phyloP scores from a whole-genome alignment of 2,329 filamentous ascomycete genomes.

The Beauveria rudraprayagi region DNA sequence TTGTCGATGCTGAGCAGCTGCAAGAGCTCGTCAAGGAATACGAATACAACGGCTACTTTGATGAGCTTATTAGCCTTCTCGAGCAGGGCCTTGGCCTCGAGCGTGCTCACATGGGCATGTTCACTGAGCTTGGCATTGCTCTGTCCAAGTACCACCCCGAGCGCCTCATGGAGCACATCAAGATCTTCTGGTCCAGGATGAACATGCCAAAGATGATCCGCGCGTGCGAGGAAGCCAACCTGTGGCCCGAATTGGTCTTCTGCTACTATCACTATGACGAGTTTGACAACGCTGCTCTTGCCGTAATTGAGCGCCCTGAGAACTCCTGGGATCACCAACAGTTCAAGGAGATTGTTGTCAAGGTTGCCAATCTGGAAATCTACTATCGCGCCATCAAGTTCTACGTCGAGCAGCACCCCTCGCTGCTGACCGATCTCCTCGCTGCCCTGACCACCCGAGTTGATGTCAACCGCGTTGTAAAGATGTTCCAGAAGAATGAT shows the following conservation, averaged over 20 bases:
- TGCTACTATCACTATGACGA: slow-evolving; percentile 98
- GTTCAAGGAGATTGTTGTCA: slow-evolving; percentile 97
- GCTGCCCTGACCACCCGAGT: slow-evolving; percentile 88
- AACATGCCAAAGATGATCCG: slow-evolving; percentile 97
- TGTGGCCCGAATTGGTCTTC: slow-evolving; percentile 98
- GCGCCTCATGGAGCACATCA: slow-evolving; percentile 95
- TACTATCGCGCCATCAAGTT: slow-evolving; percentile 97
- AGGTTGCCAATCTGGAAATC: slow-evolving; percentile 97
- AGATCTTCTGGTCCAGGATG: slow-evolving; percentile 96
- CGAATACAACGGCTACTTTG: slow-evolving; percentile 94
- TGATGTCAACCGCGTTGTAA: slow-evolving; percentile 97
- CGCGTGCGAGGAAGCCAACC: slow-evolving; percentile 84
- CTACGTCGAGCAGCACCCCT: slow-evolving; percentile 94
- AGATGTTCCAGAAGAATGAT: slow-evolving; percentile 97
- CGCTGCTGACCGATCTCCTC: slow-evolving; percentile 88
- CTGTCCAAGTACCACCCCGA: slow-evolving; percentile 93
- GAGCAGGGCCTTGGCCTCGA: slow-evolving; percentile 93
- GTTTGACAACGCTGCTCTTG: slow-evolving; percentile 91
- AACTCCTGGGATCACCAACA: slow-evolving; percentile 99
- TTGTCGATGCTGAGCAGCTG: slow-evolving; percentile 93
- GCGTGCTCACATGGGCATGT: slow-evolving; percentile 92
- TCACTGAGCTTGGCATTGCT: slow-evolving; percentile 86
- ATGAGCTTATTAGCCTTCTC: slow-evolving; percentile 88
- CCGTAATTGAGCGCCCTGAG: slow-evolving; percentile 94
- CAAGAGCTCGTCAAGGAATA: slow-evolving; percentile 92